Evolutionary conservation across 352 stramenopile genomes (phyloP).

Genomic region (Globisporangium megalacanthum): DNA sequence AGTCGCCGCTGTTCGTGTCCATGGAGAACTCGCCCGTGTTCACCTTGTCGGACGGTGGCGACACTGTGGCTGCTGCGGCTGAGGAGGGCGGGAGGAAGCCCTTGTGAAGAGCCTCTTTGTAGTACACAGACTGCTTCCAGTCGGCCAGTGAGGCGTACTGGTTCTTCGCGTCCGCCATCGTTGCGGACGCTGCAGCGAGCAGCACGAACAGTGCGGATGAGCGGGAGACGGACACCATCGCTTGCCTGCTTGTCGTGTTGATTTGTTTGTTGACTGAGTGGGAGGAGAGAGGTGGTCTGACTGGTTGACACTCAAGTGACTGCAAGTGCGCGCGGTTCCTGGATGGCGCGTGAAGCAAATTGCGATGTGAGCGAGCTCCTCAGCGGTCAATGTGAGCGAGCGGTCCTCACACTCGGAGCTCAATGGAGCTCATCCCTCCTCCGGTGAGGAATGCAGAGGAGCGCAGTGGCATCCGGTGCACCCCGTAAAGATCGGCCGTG

Average conservation of each 20-base stretch:
- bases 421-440: not conserved
- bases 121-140: constrained; percentile 35
- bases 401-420: not conserved
- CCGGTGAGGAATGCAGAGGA: constrained; percentile 4
- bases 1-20: not conserved
- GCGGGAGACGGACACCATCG: constrained; percentile 19
- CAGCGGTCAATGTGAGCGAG: too few species aligned
- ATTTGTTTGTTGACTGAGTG: too few species aligned
- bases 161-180: constrained; percentile 3
- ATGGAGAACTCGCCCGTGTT: constrained; percentile 17
- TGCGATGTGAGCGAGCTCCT: constrained; percentile 20
- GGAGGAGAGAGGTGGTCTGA: too few species aligned
- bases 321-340: not conserved
- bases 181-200: constrained; percentile 3
- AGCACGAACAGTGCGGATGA: constrained; percentile 15
- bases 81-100: constrained; percentile 15
- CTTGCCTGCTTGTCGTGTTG: not conserved
- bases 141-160: constrained; percentile 22
- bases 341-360: constrained; percentile 20
- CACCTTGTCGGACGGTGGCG: not conserved
- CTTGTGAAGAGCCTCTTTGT: constrained; percentile 25
- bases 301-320: too few species aligned
- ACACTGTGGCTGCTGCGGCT: constrained; percentile 3
- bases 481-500: constrained; percentile 11
- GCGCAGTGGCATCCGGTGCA: constrained; percentile 8